Percentiles rank a stretch among this genome's conserved stretches.
phyloP scores from a whole-genome alignment of 257 asterid genomes.

The Misopates orontium region DNA sequence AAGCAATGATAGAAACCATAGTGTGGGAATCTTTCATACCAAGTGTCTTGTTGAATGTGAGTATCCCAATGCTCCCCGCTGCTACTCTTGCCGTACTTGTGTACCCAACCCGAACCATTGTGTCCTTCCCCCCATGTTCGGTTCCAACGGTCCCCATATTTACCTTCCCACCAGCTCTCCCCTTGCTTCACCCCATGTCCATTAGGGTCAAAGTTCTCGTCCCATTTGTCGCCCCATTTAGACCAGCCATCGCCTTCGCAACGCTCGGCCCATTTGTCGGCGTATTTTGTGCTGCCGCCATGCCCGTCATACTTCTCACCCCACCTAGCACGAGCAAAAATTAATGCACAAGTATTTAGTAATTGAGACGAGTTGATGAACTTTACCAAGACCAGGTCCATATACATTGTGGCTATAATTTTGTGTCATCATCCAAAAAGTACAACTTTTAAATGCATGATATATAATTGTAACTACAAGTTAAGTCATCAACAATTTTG shows the following conservation, averaged over 20 bases:
- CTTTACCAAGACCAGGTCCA: too few relatives aligned
- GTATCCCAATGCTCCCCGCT: slow-evolving; percentile 99
- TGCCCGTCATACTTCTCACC: slow-evolving; percentile 91
- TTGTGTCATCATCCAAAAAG: too few relatives aligned
- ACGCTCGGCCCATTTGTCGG: slow-evolving; percentile 98
- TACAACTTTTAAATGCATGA: too few relatives aligned
- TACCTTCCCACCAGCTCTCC: slow-evolving; percentile 96
- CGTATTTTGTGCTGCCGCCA: slow-evolving; percentile 87
- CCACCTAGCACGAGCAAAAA: slow-evolving; percentile 54
- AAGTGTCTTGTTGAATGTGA: slow-evolving; percentile 68
- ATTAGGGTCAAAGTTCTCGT: slow-evolving; percentile 58
- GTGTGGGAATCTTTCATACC: slow-evolving; percentile 92
- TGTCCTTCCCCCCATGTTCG: slow-evolving; percentile 99
- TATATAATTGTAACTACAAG: too few relatives aligned
- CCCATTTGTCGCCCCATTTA: slow-evolving; percentile 99
- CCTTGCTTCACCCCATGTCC: slow-evolving; percentile 84
- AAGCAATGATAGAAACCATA: slow-evolving; percentile 90
- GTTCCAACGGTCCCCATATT: slow-evolving; percentile 82
- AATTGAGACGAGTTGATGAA: too few relatives aligned
- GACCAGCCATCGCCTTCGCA: slow-evolving; percentile 87
- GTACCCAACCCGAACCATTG: slow-evolving; percentile 93
- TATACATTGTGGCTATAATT: too few relatives aligned
- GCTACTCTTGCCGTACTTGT: slow-evolving; percentile 97
- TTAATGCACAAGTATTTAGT: background rate
- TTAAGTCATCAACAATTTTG: too few relatives aligned